Base-by-base conservation (phyloP, 2,329 filamentous ascomycete species). In the Arthrobotrys sphaeroides region DNA sequence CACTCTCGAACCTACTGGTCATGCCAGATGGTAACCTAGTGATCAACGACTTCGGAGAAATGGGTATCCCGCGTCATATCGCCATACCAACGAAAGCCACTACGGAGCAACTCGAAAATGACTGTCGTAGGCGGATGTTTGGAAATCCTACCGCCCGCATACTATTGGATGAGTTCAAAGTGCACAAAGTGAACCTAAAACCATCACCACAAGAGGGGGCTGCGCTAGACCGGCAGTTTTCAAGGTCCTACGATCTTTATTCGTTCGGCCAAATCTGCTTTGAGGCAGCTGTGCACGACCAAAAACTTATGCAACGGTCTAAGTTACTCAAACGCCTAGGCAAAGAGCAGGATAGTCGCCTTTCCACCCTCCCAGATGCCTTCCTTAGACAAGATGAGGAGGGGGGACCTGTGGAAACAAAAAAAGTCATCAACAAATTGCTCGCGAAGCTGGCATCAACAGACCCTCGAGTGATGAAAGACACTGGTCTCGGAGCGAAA, bases 201-300 rank as follows among this genome's bases (percentile, higher is more conserved):
- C n/a, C n/a, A n/a, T n/a, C n/a, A n/a, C n/a, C n/a, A n/a, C n/a
- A n/a, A n/a, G n/a, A n/a, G n/a, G n/a, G n/a, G n/a, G n/a, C n/a
- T n/a, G n/a, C n/a, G 28, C 16, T 18, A 7, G n/a, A n/a, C 22
- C 38, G 10, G 31, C 26, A 53, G 36, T 28, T 59, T 61, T 26
- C 61, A 57, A 20, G 33, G 26, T 73, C 60, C 3, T 20, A 36
- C 13, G 57, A n/a, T 45, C 38, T 33, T 51, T 22, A 31, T 20
- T 24, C 28, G 1, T 24, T 28, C 18, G 16, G 5, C 12, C 12
- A 16, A 31, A 18, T 51, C 18, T 51, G 45, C 13, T 51, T 51
- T 9, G 24, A 31, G 24, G 13, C 45, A 18, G 45, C 13, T 2
- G 7, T 51, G 16, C 10, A 31, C 45, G 1, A 51, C 5, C n/a